Conservation (phyloP, 1,284 basidiomycete genomes). For the Cystobasidiaceae sp. region DNA sequence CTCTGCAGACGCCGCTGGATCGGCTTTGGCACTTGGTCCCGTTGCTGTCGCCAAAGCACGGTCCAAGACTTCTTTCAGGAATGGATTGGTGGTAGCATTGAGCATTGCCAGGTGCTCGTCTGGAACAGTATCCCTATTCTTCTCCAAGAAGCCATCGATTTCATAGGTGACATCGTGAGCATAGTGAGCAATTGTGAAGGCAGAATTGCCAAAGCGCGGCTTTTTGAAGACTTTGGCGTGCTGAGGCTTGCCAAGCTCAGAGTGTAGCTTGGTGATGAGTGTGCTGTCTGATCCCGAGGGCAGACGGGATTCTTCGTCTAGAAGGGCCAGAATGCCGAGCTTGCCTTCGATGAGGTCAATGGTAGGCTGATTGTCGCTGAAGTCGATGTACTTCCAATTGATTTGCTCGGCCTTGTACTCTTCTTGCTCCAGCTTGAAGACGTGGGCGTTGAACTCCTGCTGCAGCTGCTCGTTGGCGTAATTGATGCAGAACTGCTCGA, state of each 20-base stretch:
- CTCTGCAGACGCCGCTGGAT: constrained; percentile 46
- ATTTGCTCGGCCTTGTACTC: constrained; percentile 98
- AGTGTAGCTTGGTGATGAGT: constrained; percentile 89
- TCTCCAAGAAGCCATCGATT: constrained; percentile 96
- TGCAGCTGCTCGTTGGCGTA: constrained; percentile 98
- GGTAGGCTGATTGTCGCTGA: constrained; percentile 95
- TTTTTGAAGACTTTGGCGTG: constrained; percentile 93
- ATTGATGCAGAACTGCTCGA: constrained; percentile 99
- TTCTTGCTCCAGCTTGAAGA: constrained; percentile 96
- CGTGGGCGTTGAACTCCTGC: constrained; percentile 97
- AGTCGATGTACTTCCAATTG: constrained; percentile 99
- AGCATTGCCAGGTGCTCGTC: constrained; percentile 93
- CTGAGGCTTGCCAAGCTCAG: constrained; percentile 75
- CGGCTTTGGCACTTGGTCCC: constrained; percentile 49
- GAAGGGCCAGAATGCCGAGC: constrained; percentile 85
- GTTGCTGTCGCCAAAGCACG: constrained; percentile 67
- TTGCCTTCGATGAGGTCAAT: constrained; percentile 98
- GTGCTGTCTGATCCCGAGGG: constrained; percentile 89
- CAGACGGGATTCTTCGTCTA: constrained; percentile 97
- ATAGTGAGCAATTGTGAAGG: constrained; percentile 98
- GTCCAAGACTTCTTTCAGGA: constrained; percentile 91
- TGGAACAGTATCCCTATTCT: constrained; percentile 97
- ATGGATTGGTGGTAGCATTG: constrained; percentile 76
- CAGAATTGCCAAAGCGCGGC: constrained; percentile 91
- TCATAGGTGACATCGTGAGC: constrained; percentile 98